Base-by-base conservation (phyloP, 2,329 filamentous ascomycete species). In the Nectriaceae sp. region DNA sequence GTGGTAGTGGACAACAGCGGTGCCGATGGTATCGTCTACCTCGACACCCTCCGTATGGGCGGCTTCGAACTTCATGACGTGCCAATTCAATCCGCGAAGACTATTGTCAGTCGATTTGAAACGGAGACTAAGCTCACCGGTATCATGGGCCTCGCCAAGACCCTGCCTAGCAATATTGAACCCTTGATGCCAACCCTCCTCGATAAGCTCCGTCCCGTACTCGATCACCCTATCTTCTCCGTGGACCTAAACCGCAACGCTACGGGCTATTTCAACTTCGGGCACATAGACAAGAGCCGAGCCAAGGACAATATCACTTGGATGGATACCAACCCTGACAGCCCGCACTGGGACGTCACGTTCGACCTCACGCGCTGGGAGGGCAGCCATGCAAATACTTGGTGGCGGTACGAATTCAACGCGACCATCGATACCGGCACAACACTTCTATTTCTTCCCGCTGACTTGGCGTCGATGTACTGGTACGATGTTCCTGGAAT, bases 361-460 rank as follows among this genome's bases (percentile, higher is more conserved):
- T 86, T 87, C 64, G 70, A 77, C 37, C 64, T 78, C 21, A 82
- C 63, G 5, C 56, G 64, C 2, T 71, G 69, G 64, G 54, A 52
- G 2, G 60, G 61, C 18, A 49, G 86, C 29, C 75, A 85, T 62
- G 76, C 26, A 31, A 10, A 62, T 46, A 72, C 74, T 19, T 75
- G 87, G 49, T 69, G 68, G 40, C 75, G 68, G 52, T 78, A 71
- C 38, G 57, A 60, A 16, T 75, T 77, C 56, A 69, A 70, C 21
- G 79, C 83, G 40, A 85, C 87, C 46, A 75, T 82, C 21, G 87
- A 90, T 67, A 89, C 87, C 3, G 86, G 85, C 20, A 87, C 84
- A 4, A 84, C 85, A 1, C 72, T 89, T 44, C 72, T 89, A 63
- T 78, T 88, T 42, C 70, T 86, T 21, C 78, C 80, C 22, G 70